Evolutionary conservation across 1,139 yeast species (phyloP), one percentile per base, ranked within the genome.

Genomic region (Nakaseomyces kungkrabaensis): DNA sequence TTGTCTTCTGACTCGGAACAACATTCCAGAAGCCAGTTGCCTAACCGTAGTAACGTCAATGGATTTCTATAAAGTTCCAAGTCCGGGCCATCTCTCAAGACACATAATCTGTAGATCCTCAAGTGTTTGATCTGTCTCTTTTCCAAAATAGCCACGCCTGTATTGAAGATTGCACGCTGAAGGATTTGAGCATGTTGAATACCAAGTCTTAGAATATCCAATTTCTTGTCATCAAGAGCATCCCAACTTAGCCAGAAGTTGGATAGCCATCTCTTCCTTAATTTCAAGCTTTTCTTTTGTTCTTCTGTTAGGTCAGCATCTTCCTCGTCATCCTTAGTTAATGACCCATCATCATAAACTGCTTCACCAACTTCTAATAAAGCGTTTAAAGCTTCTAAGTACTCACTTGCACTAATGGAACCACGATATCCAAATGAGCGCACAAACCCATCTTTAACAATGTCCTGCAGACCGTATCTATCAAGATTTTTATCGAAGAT

Each of bases 201-300:
- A 1, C 97, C 98, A 49, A 77, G 77, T 38, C 75, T 65, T 31
- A 92, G 72, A 6, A 82, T 66, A 38, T 82, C 86, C 50, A 81
- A 75, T 36, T 72, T 64, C 34, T 65, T 64, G 46, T 74, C 73
- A 64, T 81, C 82, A 47, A 90, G 72, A 0, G 97, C 88, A 68
- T 92, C 98, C 94, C 96, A 94, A 11, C 96, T 86, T 33, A 81
- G 76, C 97, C 98, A 92, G 65, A 94, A 94, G 63, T 90, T 89
- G 49, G 79, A 77, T 3, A 90, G 81, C 95, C 96, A 92, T 46
- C 78, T 75, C 56, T 81, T 77, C 47, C 49, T 48, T 60, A 81
- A 72, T 49, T 70, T 70, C 13, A 69, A 68, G 9, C 56, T 49
- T 22, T 59, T 62, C n/a, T 57, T 59, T 24, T 55, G 57, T 11